Evolutionary conservation across 1,139 yeast genomes (phyloP).

Genomic region (Zygosaccharomyces sapae): DNA sequence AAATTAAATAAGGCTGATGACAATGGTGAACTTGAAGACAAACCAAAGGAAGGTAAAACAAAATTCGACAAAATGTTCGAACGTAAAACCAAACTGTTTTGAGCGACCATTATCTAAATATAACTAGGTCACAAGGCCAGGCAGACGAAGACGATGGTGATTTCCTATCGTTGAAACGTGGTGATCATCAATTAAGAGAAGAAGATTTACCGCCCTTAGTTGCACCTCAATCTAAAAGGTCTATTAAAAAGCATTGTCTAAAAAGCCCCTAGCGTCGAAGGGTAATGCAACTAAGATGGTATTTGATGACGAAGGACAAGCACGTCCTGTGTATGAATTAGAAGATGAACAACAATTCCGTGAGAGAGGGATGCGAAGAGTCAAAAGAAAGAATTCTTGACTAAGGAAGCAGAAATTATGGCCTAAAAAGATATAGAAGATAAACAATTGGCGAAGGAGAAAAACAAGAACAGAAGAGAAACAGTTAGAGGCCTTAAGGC

Average conservation of each 20-base stretch:
- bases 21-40: conserved; percentile 54
- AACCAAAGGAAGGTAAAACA: conserved; percentile 59
- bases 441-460: conserved; percentile 74
- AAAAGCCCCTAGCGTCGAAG: conserved; percentile 66
- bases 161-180: conserved; percentile 77
- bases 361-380: conserved; percentile 67
- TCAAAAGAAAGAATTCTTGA: conserved; percentile 66
- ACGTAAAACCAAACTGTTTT: conserved; percentile 88
- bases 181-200: conserved; percentile 64
- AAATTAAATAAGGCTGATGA: conserved; percentile 57
- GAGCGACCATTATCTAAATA: conserved; percentile 77
- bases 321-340: conserved; percentile 90
- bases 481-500: conserved; percentile 74
- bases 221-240: conserved; percentile 74
- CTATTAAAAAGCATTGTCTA: conserved; percentile 85
- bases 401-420: conserved; percentile 66
- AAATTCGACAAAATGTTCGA: conserved; percentile 96
- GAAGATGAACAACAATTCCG: conserved; percentile 86
- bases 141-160: conserved; percentile 63
- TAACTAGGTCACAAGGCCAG: conserved; percentile 45
- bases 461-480: conserved; percentile 84
- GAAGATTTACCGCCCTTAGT: conserved; percentile 59
- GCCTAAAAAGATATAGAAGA: conserved; percentile 69
- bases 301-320: conserved; percentile 90
- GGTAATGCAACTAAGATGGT: conserved; percentile 74